Evolutionary conservation across 129 eudicot genomes (phyloP), one percentile per base, ranked within the genome.

Genomic region (Smallanthus sonchifolius): DNA sequence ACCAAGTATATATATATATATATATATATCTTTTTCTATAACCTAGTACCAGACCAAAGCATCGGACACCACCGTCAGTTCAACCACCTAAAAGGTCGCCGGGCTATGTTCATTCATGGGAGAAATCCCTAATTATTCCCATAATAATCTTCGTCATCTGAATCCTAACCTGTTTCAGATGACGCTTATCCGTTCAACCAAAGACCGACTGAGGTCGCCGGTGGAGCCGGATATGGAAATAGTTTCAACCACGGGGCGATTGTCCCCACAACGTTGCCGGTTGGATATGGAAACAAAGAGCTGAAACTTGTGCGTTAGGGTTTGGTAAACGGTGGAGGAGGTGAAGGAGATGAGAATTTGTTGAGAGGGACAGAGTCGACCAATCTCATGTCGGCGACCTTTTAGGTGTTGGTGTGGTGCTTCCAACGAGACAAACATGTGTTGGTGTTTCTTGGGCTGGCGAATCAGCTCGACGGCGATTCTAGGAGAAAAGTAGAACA

Each of bases 131-230:
- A 72, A 72, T 65, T 87, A 72, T 72, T 43, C 86, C 28, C 80
- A 86, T 65, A 72, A 35, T 64, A 79, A 78, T 78, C 55, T 44
- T 60, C 73, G 86, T 36, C 84, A 83, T 69, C 72, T 82, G 73
- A 90, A 84, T 85, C 82, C 77, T 76, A 86, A 86, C 30, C 30
- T 1, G 87, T 87, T 0, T 82, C 95, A 0, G 98, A 88, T 60
- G 98, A 87, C 36, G 96, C 87, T 1, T 86, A 91, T 78, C 87
- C 96, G 11, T 90, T 77, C 77, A 86, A 84, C 19, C 96, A 89
- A 45, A 73, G 84, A 36, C 71, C 83, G 24, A 51, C 72, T 42
- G 74, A 75, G 10, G 3, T 65, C 86, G 3, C 84, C 86, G 2
- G 77, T 88, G 2, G 97, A 87, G 57, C 95, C 2, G 42, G 72